These are phyloP conservation scores for Pelagomonas calceolata DNA, from an alignment of 108 stramenopile species.

Conservation along the genomic window DNA sequence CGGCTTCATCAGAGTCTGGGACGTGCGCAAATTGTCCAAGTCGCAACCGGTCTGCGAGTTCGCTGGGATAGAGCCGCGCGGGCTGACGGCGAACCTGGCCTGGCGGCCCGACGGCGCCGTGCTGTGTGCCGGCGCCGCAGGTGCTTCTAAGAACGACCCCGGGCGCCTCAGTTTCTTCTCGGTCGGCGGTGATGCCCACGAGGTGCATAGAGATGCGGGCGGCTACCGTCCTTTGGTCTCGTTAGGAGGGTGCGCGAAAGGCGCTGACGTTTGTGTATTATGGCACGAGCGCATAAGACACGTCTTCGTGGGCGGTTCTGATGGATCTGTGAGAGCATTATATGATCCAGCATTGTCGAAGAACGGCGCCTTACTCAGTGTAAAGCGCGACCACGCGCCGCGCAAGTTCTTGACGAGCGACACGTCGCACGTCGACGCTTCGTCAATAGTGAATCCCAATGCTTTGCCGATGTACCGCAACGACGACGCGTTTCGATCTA, in stretches of 20 bases:
- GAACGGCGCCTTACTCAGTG: slow-evolving; percentile 57
- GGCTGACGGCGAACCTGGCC: slow-evolving; percentile 42
- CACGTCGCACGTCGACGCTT: no score
- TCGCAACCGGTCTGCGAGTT: slow-evolving; percentile 17
- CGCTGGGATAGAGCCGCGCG: slow-evolving; percentile 25
- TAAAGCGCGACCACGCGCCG: no score
- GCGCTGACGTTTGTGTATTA: slow-evolving; percentile 38
- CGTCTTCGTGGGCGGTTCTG: slow-evolving; percentile 51
- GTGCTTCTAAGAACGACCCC: slow-evolving; percentile 22
- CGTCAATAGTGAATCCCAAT: no score
- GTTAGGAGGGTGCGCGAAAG: slow-evolving; percentile 22
- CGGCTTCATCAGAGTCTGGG: slow-evolving; percentile 49
- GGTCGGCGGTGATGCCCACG: not conserved
- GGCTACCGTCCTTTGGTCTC: slow-evolving; percentile 28
- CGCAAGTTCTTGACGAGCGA: no score
- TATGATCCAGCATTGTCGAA: slow-evolving; percentile 43
- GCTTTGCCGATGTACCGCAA: no score
- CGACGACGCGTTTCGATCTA: not conserved
- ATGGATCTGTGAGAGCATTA: slow-evolving; percentile 46
- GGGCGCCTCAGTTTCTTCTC: slow-evolving; percentile 2
- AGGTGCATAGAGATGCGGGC: slow-evolving; percentile 14
- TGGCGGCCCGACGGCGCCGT: slow-evolving; percentile 58
- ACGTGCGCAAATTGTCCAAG: slow-evolving; percentile 25
- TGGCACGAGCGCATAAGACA: slow-evolving; percentile 75
- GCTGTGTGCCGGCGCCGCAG: slow-evolving; percentile 50